Conservation (phyloP, 805 yeast species). For the Zygotorulaspora chibaensis region DNA sequence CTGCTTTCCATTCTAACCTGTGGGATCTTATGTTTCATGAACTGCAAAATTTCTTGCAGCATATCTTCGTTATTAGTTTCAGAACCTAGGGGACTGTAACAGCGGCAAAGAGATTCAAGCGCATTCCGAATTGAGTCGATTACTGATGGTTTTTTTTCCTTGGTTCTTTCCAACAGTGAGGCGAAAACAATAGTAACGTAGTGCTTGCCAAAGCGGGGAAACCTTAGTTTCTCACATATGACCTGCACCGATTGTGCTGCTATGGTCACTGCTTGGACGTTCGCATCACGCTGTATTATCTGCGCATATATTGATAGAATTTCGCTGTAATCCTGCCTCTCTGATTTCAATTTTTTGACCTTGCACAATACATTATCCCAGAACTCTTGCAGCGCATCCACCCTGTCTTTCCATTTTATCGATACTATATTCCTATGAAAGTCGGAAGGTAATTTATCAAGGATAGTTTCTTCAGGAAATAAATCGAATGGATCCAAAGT, state of each 20-base stretch:
- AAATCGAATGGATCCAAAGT: conserved; percentile 64
- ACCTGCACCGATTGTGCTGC: conserved; percentile 64
- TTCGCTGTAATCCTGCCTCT: conserved; percentile 57
- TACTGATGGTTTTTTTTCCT: conserved; percentile 80
- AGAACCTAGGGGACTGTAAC: conserved; percentile 39
- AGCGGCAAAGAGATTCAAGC: conserved; percentile 57
- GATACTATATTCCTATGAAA: conserved; percentile 53
- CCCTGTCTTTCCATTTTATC: conserved; percentile 87
- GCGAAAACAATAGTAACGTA: conserved; percentile 43
- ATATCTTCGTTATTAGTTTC: conserved; percentile 35
- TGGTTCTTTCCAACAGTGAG: conserved; percentile 74
- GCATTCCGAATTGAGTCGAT: conserved; percentile 65
- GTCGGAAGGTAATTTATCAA: conserved; percentile 61
- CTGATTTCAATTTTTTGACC: conserved; percentile 48
- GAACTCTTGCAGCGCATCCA: conserved; percentile 70
- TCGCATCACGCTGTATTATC: conserved; percentile 74
- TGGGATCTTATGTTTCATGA: conserved; percentile 75
- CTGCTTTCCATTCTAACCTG: conserved; percentile 72
- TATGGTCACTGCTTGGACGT: conserved; percentile 75
- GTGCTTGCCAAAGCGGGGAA: conserved; percentile 49
- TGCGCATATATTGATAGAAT: conserved; percentile 62
- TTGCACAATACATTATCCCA: conserved; percentile 43
- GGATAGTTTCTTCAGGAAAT: conserved; percentile 63
- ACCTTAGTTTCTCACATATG: conserved; percentile 63
- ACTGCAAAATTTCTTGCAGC: conserved; percentile 54